Conservation (phyloP, 2,329 filamentous ascomycete species). For the Rhexocercosporidium sp. region DNA sequence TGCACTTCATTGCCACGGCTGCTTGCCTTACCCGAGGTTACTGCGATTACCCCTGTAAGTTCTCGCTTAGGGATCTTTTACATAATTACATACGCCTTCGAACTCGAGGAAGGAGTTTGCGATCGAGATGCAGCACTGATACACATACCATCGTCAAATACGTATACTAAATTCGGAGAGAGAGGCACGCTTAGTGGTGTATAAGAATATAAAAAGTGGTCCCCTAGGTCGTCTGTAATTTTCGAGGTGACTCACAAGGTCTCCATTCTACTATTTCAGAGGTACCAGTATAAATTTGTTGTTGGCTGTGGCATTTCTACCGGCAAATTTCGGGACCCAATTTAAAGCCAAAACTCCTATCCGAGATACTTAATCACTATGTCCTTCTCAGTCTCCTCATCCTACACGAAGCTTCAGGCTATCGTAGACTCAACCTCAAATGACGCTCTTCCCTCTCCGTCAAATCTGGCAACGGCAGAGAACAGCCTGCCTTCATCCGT, state of each 20-base stretch:
- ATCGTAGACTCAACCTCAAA: conserved; percentile 30
- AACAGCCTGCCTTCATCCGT: conserved; percentile 44
- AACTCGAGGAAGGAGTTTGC: conserved; percentile 4
- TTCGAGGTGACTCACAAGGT: not conserved
- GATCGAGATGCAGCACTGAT: not conserved
- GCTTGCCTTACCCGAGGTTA: not conserved
- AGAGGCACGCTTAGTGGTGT: not conserved
- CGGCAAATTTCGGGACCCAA: not conserved
- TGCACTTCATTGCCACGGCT: not conserved
- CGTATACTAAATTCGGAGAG: not conserved
- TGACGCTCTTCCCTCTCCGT: conserved; percentile 35
- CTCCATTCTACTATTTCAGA: not conserved
- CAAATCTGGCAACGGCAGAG: conserved; percentile 30
- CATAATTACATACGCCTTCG: not conserved
- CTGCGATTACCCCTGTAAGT: not conserved
- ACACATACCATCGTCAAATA: not conserved
- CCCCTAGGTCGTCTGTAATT: not conserved
- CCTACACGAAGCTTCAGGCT: conserved; percentile 33
- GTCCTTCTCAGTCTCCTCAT: conserved; percentile 35
- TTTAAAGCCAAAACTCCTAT: not conserved
- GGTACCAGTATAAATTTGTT: not conserved
- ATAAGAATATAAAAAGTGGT: not conserved
- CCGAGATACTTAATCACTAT: conserved; percentile 15
- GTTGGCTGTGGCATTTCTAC: not conserved
- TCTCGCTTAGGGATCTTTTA: not conserved